Base-by-base conservation (phyloP, 768 basidiomycete species). In the Trametes sanguinea region DNA sequence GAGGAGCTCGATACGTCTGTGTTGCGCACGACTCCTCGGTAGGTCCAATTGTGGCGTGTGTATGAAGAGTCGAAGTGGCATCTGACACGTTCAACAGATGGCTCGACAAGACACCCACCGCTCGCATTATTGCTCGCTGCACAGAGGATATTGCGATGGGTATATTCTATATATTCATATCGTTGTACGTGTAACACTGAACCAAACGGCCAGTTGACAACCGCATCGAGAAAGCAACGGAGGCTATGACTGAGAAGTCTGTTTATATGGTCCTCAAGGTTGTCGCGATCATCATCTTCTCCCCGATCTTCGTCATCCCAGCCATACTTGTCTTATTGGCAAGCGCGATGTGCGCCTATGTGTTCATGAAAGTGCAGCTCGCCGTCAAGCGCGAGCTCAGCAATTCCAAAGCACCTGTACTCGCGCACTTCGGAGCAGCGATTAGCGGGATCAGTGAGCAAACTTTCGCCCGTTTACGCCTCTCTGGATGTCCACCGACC, bases 21-120 rank as follows among this genome's bases (percentile, higher is more conserved):
- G 0, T 69, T 89, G 9, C 79, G 84, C 5, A 82, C 85, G 10
- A 88, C 88, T 0, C 71, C 88, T 46, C 81, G 85, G 69, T 87
- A 76, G 76, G 76, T 82, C n/a, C n/a, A n/a, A n/a, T n/a, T n/a
- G n/a, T n/a, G n/a, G n/a, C n/a, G n/a, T n/a, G n/a, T 16, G 6
- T 11, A 27, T 8, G n/a, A 11, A 35, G 11, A 6, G 2, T 37
- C 3, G 10, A 16, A 43, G 6, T 16, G 16, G 37, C 17, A 47
- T 6, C 43, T 33, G 32, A 44, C 37, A 22, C 17, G 17, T 37
- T 29, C 6, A 9, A 4, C 27, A 72, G 76, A 45, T 78, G 75
- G 75, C 66, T 76, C 11, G 76, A 78, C 61, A 69, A 68, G 14
- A 73, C 72, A 0, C 76, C 76, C 1, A 69, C 69, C 2, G 65